Conservation (phyloP, 2,329 filamentous ascomycete genomes). For the Ophiocordyceps camponoti-rufipedis region DNA sequence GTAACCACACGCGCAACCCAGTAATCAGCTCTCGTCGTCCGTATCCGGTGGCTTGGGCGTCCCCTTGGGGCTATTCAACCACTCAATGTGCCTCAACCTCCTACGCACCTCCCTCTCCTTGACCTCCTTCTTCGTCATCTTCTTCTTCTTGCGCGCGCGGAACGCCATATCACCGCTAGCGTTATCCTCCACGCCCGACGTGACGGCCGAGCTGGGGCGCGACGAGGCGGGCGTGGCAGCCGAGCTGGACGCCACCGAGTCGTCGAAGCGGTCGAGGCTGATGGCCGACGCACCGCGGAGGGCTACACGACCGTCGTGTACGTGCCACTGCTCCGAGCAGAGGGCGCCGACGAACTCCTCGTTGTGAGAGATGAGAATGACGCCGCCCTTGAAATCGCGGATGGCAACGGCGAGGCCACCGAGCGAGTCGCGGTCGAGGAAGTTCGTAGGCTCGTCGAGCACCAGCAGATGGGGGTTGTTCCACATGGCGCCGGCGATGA, state of each 20-base stretch:
- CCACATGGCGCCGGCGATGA: conserved; percentile 92
- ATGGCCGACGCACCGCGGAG: conserved; percentile 65
- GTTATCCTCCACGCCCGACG: conserved; percentile 52
- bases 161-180: conserved; percentile 56
- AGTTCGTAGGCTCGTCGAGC: conserved; percentile 97
- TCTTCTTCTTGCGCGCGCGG: conserved; percentile 85
- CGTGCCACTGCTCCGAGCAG: conserved; percentile 91
- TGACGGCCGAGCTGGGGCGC: conserved; percentile 34
- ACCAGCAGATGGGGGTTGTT: conserved; percentile 97
- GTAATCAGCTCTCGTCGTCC: conserved; percentile 47
- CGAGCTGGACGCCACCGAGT: conserved; percentile 33
- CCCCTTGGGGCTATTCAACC: conserved; percentile 73
- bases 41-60: conserved; percentile 62
- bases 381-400: conserved; percentile 92
- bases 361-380: conserved; percentile 99
- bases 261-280: conserved; percentile 70
- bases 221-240: conserved; percentile 10
- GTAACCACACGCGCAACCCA: background rate
- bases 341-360: conserved; percentile 95
- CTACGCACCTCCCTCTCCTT: conserved; percentile 86
- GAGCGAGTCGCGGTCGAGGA: conserved; percentile 93
- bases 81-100: conserved; percentile 68
- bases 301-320: conserved; percentile 71
- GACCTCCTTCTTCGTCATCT: conserved; percentile 89
- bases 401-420: conserved; percentile 96